Conservation (phyloP, 1,284 basidiomycete genomes). For the Ustilago crameri region DNA sequence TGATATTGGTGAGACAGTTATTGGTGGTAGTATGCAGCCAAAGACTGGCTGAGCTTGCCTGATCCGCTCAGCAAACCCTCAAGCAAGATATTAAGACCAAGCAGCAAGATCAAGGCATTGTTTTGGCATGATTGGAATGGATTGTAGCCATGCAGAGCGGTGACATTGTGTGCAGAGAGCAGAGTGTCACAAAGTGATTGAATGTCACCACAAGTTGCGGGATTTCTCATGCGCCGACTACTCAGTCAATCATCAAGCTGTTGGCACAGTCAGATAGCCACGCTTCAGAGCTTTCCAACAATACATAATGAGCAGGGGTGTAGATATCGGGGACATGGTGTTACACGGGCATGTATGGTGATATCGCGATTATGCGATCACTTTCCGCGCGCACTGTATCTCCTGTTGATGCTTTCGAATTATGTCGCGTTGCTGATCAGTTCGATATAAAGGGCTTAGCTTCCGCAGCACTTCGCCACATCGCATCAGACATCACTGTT, state of each 20-base stretch:
- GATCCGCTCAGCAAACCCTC: too few species aligned
- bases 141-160: too few species aligned
- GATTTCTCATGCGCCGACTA: not conserved
- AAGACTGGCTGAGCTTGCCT: too few species aligned
- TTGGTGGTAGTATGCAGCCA: not conserved
- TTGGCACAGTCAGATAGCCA: not conserved
- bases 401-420: too few species aligned
- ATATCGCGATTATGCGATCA: not conserved
- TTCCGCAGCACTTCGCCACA: too few species aligned
- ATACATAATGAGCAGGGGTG: not conserved
- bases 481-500: too few species aligned
- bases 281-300: not conserved
- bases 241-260: not conserved
- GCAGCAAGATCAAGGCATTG: too few species aligned
- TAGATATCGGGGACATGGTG: not conserved
- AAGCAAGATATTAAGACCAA: too few species aligned
- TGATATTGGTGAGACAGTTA: not conserved
- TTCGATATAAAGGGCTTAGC: too few species aligned
- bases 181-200: not conserved
- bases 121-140: too few species aligned
- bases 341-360: not conserved
- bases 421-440: too few species aligned
- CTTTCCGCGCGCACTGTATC: not conserved
- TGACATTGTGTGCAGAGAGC: too few species aligned
- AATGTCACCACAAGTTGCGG: not conserved